phyloP scores from a whole-genome alignment of 139 green algal genomes.

The Yamagishiella unicocca region DNA sequence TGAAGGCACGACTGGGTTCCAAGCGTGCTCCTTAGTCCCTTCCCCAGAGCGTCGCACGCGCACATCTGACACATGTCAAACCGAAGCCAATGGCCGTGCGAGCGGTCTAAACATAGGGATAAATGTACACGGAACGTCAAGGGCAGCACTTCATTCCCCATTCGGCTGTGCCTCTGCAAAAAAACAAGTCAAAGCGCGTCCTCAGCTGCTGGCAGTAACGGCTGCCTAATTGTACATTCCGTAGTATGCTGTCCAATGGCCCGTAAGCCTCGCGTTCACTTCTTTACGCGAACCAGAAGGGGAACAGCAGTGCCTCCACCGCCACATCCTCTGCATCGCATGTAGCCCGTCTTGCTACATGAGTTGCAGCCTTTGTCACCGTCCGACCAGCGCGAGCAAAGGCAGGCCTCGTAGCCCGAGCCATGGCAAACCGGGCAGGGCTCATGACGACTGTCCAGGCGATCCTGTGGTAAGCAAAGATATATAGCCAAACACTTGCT shows the following conservation, averaged over 20 bases:
- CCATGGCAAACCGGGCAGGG: slow-evolving; percentile 47
- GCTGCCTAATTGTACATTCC: slow-evolving; percentile 17
- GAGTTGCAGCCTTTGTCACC: slow-evolving; percentile 60
- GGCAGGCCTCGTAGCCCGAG: slow-evolving; percentile 43
- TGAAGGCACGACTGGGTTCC: background rate
- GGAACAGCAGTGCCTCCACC: slow-evolving; percentile 61
- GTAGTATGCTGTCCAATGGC: background rate
- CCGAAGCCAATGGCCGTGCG: background rate
- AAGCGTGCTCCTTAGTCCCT: background rate
- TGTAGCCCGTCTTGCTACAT: slow-evolving; percentile 61
- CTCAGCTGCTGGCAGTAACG: background rate
- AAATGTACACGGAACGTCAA: slow-evolving; percentile 36
- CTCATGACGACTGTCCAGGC: slow-evolving; percentile 26
- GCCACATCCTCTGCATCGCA: slow-evolving; percentile 60
- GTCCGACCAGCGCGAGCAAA: slow-evolving; percentile 59
- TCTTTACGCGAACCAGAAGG: slow-evolving; percentile 39
- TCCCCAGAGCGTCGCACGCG: background rate
- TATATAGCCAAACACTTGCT: too few species aligned
- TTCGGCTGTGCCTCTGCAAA: background rate
- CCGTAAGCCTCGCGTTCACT: background rate
- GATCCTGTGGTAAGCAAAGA: too few species aligned
- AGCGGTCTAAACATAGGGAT: background rate
- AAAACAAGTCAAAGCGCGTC: slow-evolving; percentile 12
- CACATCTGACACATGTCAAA: background rate
- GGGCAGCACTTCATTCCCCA: background rate